Percentiles rank a stretch among this genome's conserved stretches.
phyloP scores from a whole-genome alignment of 352 stramenopile genomes.

The Phytophthora nicotianae region DNA sequence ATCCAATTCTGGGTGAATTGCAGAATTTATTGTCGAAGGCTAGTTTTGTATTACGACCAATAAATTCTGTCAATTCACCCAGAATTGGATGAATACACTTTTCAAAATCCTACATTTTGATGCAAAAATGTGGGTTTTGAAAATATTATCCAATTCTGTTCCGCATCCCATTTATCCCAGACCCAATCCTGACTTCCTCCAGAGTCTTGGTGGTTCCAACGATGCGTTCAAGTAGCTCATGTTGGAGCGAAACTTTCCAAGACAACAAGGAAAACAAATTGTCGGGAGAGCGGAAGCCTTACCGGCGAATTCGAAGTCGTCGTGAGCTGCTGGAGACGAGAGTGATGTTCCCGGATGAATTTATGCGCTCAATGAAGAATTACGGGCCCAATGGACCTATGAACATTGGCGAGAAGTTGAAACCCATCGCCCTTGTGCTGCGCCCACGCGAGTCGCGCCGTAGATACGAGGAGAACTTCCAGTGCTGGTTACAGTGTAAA shows the following conservation, averaged over 20 bases:
- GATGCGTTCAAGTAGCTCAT: not conserved
- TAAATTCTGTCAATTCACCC: no score
- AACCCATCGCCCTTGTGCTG: not conserved
- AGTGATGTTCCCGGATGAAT: constrained; percentile 15
- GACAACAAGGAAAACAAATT: constrained; percentile 1
- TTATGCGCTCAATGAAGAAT: constrained; percentile 8
- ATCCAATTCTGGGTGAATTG: no score
- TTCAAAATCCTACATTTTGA: no score
- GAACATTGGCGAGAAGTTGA: not conserved
- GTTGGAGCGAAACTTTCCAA: not conserved
- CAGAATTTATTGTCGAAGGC: no score
- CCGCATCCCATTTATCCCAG: no score
- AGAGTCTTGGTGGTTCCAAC: no score
- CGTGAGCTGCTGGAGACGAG: constrained; percentile 11
- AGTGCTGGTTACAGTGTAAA: not conserved
- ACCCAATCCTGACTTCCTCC: no score
- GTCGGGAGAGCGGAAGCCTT: not conserved
- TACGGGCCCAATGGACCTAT: constrained; percentile 20
- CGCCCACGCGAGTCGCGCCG: not conserved
- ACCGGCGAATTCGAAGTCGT: constrained; percentile 9
- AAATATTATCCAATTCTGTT: no score
- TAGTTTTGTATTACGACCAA: no score
- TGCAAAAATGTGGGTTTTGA: no score
- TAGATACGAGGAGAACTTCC: not conserved
- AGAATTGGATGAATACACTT: no score